Evolutionary conservation across 768 basidiomycete species (phyloP), one percentile per base, ranked within the genome.

Genomic region (Suillus variegatus): DNA sequence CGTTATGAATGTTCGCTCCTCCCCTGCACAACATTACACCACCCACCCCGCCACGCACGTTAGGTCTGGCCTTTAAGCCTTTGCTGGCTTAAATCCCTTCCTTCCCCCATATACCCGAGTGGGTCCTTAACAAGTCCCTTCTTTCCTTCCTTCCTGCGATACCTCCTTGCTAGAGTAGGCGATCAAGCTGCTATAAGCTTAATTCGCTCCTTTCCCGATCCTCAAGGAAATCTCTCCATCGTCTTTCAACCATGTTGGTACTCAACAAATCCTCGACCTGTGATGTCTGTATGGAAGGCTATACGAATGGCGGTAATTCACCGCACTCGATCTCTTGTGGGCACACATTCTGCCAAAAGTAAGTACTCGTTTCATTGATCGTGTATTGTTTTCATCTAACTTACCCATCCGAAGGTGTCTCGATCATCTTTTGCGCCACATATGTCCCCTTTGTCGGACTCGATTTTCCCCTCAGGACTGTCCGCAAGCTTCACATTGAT

Each of bases 221-320:
- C 35, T 55, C 54, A n/a, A 55, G 54, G 20, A 12, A 36, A 32
- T 55, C 20, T 12, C 18, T 55, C 35, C 32, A 55, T 35, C 32
- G 12, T 55, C 71, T 75, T 73, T 70, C 75, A 75, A 78, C 76
- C 78, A 92, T 92, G 92, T 84, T 92, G 71, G 85, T 83, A 75
- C 74, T 90, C 74, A 84, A 85, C 70, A 73, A 85, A 66, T 83
- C 83, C 71, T 91, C 91, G 71, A 80, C 81, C 58, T 93, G 91
- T 82, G 91, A 92, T 78, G 84, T 92, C 71, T 93, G 91, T 78
- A 82, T 88, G 69, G 90, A 92, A 69, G 75, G 78, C 40, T 92
- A 88, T 73, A 81, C 80, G 60, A 74, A 74, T 62, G 84, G 84
- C 60, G 69, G 68, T 55, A 87, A 85, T 72, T 80, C 83, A 9